A percentile compares a stretch with the other conserved stretches of the same genome.
phyloP scores from a whole-genome alignment of 345 rosid species.

The Eucalyptus victrix region DNA sequence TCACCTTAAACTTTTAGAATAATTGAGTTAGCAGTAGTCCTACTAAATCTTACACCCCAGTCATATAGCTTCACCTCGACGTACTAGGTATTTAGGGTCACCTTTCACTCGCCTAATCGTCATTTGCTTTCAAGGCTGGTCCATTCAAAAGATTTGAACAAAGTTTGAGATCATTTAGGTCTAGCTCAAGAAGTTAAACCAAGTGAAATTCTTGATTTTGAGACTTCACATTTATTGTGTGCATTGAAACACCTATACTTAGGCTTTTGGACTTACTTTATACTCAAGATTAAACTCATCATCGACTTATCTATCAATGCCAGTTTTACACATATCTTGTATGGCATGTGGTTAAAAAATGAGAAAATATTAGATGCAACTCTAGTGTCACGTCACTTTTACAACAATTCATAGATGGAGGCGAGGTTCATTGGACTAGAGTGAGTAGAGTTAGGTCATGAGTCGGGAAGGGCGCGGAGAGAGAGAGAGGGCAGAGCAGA shows the following conservation, averaged over 20 bases:
- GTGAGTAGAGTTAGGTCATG: too few species aligned
- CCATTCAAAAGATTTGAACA: background rate
- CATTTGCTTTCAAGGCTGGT: background rate
- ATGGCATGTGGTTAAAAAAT: background rate
- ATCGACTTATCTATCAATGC: background rate
- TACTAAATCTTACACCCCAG: background rate
- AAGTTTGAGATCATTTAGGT: background rate
- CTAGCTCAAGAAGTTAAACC: background rate
- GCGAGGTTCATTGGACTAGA: too few species aligned
- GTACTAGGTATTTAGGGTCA: background rate
- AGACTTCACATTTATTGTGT: background rate
- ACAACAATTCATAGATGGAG: background rate
- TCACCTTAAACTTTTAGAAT: background rate
- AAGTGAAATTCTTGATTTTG: background rate
- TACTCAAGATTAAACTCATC: background rate
- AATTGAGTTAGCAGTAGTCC: fast-evolving
- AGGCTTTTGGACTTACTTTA: background rate
- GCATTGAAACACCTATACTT: background rate
- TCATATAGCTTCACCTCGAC: background rate
- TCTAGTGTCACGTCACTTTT: background rate
- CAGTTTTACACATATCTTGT: background rate
- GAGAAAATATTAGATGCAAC: background rate
- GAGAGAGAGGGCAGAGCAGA: too few species aligned
- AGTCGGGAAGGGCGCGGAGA: too few species aligned
- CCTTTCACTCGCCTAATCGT: background rate